A percentile compares a stretch with the other conserved stretches of the same genome.
These are phyloP conservation scores for Bryoerythrophyllum caledonicum DNA, from an alignment of 225 moss, liverwort and hornwort genomes.

Conservation along the genomic window DNA sequence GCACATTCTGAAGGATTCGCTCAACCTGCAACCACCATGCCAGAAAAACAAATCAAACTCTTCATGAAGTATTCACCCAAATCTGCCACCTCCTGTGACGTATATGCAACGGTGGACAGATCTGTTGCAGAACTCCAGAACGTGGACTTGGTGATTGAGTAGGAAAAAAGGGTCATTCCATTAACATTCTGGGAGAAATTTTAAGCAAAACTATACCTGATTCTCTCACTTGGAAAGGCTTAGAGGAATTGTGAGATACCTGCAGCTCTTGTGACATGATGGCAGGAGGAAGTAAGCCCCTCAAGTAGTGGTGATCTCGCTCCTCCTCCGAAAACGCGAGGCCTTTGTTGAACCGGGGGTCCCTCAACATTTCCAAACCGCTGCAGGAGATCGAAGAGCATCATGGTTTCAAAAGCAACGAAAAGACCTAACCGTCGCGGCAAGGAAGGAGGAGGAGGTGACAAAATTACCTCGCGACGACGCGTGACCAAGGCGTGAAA, in stretches of 20 bases:
- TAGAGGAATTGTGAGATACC: conserved; percentile 27
- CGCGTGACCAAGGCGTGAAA: conserved; percentile 59
- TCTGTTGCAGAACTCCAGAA: too few relatives aligned
- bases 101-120: too few relatives aligned
- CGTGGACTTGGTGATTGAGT: too few relatives aligned
- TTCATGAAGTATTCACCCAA: too few relatives aligned
- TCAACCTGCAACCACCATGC: conserved; percentile 39
- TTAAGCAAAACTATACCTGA: background rate
- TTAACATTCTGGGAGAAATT: background rate
- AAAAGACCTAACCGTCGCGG: background rate
- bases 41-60: background rate
- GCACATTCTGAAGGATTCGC: conserved; percentile 57
- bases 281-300: conserved; percentile 71
- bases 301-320: conserved; percentile 61
- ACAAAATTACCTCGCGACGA: conserved; percentile 44
- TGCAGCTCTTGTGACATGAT: conserved; percentile 66
- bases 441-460: background rate
- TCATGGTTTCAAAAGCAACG: background rate
- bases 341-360: conserved; percentile 71
- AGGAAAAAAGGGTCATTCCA: background rate
- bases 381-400: conserved; percentile 27
- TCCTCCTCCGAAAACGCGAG: conserved; percentile 65
- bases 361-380: conserved; percentile 67
- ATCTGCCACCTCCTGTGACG: too few relatives aligned
- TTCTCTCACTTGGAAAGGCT: background rate